Evolutionary conservation across 2,329 filamentous ascomycete genomes (phyloP).

Genomic region (Diaporthe amygdali): DNA sequence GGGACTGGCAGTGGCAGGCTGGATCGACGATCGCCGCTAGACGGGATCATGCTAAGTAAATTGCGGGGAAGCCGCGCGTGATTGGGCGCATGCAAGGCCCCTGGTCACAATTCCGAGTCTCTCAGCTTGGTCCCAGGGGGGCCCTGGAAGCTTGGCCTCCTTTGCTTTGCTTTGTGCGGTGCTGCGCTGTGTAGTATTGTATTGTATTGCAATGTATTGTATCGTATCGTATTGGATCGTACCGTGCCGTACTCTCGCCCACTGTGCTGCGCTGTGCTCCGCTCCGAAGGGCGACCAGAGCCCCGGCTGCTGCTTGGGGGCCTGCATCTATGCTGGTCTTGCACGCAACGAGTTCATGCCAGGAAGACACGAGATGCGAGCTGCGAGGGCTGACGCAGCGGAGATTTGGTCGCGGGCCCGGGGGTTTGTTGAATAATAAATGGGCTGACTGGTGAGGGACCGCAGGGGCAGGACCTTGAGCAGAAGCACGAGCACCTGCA

Average conservation of each 20-base stretch:
- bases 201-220: background rate
- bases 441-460: slow-evolving; percentile 10
- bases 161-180: background rate
- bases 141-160: slow-evolving; percentile 4
- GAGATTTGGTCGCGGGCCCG: background rate
- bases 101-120: slow-evolving; percentile 15
- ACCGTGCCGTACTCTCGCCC: background rate
- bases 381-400: background rate
- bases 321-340: no score
- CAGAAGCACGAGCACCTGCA: slow-evolving; percentile 16
- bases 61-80: slow-evolving; percentile 11
- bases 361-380: background rate
- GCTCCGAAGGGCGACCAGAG: background rate
- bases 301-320: no score
- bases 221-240: background rate
- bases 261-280: background rate
- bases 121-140: background rate
- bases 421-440: background rate
- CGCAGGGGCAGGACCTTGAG: background rate
- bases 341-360: no score
- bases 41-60: slow-evolving; percentile 13
- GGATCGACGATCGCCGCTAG: slow-evolving; percentile 16
- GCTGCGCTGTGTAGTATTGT: background rate
- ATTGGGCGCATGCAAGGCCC: slow-evolving; percentile 10
- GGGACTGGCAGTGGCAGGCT: background rate